Conservation (phyloP, 2,329 filamentous ascomycete genomes). For the Trichoderma guizhouense region DNA sequence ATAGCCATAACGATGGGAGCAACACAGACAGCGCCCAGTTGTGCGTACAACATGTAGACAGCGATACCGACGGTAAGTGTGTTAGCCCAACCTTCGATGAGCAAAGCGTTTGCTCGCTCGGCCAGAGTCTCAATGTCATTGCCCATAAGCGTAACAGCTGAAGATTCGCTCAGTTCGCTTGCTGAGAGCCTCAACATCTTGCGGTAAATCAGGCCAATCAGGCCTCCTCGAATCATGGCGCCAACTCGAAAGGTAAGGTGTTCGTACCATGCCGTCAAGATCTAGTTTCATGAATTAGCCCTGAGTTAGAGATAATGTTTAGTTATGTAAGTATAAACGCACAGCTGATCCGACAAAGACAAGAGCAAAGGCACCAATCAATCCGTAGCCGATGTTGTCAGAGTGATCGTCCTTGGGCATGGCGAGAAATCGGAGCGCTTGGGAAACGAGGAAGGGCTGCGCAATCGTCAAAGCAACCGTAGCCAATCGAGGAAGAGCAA, state of each 20-base stretch:
- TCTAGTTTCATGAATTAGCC: slow-evolving; percentile 17
- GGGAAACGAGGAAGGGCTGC: slow-evolving; percentile 32
- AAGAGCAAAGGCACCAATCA: slow-evolving; percentile 32
- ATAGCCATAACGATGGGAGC: slow-evolving; percentile 32
- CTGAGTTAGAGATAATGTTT: neutral
- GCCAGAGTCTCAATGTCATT: slow-evolving; percentile 33
- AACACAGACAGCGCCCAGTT: slow-evolving; percentile 33
- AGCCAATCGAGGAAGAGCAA: slow-evolving; percentile 28
- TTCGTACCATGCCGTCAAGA: slow-evolving; percentile 33
- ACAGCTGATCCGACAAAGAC: slow-evolving; percentile 34
- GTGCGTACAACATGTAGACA: slow-evolving; percentile 30
- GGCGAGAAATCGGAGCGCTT: slow-evolving; percentile 28
- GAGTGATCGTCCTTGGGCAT: slow-evolving; percentile 25
- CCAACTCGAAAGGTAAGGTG: slow-evolving; percentile 31
- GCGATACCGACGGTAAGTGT: slow-evolving; percentile 30
- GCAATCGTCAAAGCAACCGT: slow-evolving; percentile 31
- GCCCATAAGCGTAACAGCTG: slow-evolving; percentile 31
- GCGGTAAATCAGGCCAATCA: slow-evolving; percentile 31
- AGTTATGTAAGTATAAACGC: neutral
- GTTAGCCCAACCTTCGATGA: slow-evolving; percentile 34
- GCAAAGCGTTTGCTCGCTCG: slow-evolving; percentile 27
- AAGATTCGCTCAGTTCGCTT: slow-evolving; percentile 28
- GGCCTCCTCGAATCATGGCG: slow-evolving; percentile 31
- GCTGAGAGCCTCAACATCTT: slow-evolving; percentile 31
- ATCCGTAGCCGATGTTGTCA: slow-evolving; percentile 30